A percentile compares a stretch with the other conserved stretches of the same genome.
Evolutionary conservation across 106 monocot genomes (phyloP).

Genomic region (Acanthochlamys bracteata): DNA sequence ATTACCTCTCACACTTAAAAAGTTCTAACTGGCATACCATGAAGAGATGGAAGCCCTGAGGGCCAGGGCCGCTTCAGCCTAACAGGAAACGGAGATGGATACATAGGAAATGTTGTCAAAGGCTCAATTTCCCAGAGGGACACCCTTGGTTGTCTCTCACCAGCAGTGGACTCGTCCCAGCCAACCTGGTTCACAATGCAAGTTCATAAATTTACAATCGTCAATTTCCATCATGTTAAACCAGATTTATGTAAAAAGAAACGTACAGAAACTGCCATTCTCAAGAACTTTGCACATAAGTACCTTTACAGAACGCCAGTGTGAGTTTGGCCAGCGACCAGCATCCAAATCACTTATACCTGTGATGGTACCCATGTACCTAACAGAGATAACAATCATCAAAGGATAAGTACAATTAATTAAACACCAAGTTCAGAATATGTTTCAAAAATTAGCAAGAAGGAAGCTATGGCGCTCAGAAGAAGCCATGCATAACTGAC

Average conservation of each 20-base stretch:
- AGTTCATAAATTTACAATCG: no score
- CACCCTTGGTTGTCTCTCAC: conserved; percentile 84
- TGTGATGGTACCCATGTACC: conserved; percentile 95
- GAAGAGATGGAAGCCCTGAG: conserved; percentile 65
- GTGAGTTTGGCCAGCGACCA: conserved; percentile 81
- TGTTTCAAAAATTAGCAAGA: no score
- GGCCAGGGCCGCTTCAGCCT: conserved; percentile 96
- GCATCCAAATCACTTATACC: conserved; percentile 78
- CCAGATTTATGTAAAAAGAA: no score
- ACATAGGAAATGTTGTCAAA: conserved; percentile 94
- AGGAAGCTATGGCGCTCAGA: no score
- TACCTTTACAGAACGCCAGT: conserved; percentile 98
- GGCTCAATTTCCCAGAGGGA: conserved; percentile 99
- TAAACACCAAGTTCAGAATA: no score
- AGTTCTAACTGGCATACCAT: conserved; percentile 23
- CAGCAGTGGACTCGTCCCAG: conserved; percentile 97
- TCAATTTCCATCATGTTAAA: no score
- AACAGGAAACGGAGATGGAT: conserved; percentile 75
- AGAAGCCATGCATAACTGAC: no score
- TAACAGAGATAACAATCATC: conserved; percentile 3
- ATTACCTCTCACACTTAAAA: no score
- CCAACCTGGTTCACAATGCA: conserved; percentile 82
- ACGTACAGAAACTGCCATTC: no score
- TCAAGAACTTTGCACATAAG: background rate
- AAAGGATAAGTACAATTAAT: no score